Percentiles rank a stretch among this genome's conserved stretches.
These are phyloP conservation scores for Hericium erinaceus DNA, from an alignment of 768 basidiomycete genomes.

Conservation along the genomic window DNA sequence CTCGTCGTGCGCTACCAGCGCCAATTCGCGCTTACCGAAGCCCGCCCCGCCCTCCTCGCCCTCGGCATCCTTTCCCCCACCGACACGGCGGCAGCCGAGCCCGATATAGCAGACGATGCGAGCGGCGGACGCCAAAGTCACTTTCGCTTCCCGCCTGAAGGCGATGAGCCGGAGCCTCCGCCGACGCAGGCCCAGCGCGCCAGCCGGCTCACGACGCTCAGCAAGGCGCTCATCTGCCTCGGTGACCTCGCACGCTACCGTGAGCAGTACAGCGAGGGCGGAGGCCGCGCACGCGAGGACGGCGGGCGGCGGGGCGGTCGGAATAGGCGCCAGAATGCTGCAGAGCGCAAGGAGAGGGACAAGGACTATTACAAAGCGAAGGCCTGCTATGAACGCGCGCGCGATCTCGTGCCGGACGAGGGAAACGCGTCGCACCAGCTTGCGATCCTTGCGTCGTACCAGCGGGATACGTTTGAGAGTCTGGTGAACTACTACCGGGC, in stretches of 20 bases:
- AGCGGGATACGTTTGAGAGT: slow-evolving; percentile 71
- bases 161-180: slow-evolving; percentile 24
- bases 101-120: slow-evolving; percentile 14
- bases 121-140: slow-evolving; percentile 40
- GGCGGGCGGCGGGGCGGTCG: slow-evolving; percentile 42
- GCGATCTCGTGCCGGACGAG: slow-evolving; percentile 72
- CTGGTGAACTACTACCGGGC: slow-evolving; percentile 87
- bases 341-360: slow-evolving; percentile 27
- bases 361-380: slow-evolving; percentile 69
- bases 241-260: slow-evolving; percentile 93
- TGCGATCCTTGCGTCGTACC: slow-evolving; percentile 83
- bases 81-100: slow-evolving; percentile 17
- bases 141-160: slow-evolving; percentile 53
- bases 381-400: slow-evolving; percentile 80
- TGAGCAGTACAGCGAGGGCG: slow-evolving; percentile 77
- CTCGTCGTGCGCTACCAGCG: slow-evolving; percentile 69
- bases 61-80: slow-evolving; percentile 43
- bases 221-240: slow-evolving; percentile 83
- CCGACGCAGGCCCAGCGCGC: slow-evolving; percentile 45
- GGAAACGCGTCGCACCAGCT: slow-evolving; percentile 96
- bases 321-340: slow-evolving; percentile 28
- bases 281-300: slow-evolving; percentile 62
- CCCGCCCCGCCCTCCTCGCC: slow-evolving; percentile 41
- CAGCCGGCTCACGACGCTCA: slow-evolving; percentile 62
- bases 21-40: slow-evolving; percentile 62